Percentiles rank a stretch among this genome's conserved stretches.
Evolutionary conservation across 2,329 filamentous ascomycete species (phyloP).

Genomic region (Beauveria rudraprayagi): DNA sequence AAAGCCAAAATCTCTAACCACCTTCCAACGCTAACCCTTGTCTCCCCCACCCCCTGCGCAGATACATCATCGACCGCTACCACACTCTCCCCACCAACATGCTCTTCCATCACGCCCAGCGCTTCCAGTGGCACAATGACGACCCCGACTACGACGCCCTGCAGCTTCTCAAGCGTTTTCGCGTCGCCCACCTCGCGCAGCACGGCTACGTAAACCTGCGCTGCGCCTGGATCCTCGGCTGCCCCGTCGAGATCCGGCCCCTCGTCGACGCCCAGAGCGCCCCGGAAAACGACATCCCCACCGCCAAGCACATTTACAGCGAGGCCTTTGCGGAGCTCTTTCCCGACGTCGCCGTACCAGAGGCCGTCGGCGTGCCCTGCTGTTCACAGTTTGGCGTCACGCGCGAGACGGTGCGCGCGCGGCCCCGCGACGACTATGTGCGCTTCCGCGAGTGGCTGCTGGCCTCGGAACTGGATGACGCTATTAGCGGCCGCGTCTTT

Average conservation of each 20-base stretch:
- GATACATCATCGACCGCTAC: slow-evolving; percentile 43
- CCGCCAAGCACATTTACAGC: slow-evolving; percentile 35
- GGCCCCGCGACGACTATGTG: slow-evolving; percentile 45
- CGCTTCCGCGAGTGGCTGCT: slow-evolving; percentile 52
- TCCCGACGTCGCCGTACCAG: slow-evolving; percentile 35
- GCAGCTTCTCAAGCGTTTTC: slow-evolving; percentile 39
- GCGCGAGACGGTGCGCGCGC: slow-evolving; percentile 38
- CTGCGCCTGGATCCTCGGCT: slow-evolving; percentile 51
- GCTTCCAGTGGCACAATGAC: slow-evolving; percentile 47
- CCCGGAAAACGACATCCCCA: slow-evolving; percentile 26
- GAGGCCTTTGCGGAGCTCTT: slow-evolving; percentile 34
- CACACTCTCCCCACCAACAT: slow-evolving; percentile 34
- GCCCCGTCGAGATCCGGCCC: slow-evolving; percentile 39
- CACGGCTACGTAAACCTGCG: slow-evolving; percentile 54
- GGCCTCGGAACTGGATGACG: slow-evolving; percentile 45
- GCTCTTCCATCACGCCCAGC: slow-evolving; percentile 40
- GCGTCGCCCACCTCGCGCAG: slow-evolving; percentile 40
- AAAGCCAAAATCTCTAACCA: neutral
- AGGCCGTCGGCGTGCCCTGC: slow-evolving; percentile 47
- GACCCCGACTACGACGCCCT: slow-evolving; percentile 47
- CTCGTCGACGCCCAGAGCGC: slow-evolving; percentile 22
- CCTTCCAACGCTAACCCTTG: neutral
- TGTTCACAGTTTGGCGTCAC: slow-evolving; percentile 60
- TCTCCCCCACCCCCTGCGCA: slow-evolving; percentile 11
- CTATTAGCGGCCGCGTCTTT: slow-evolving; percentile 49